Evolutionary conservation across 192 early-diverging fungal species (phyloP).

Genomic region (Podila clonocystis): DNA sequence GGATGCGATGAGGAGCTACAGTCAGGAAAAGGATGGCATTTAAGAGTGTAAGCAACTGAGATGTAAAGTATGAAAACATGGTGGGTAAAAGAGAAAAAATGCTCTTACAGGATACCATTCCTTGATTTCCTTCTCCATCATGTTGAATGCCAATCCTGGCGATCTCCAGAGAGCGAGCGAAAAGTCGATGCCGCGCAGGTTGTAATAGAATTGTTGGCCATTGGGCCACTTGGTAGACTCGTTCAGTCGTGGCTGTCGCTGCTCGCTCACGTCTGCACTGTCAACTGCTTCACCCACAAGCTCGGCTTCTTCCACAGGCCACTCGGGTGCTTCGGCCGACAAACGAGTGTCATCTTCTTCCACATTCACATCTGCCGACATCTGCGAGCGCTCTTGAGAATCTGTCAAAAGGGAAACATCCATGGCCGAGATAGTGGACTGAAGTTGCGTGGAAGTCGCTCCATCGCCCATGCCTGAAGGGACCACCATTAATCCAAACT

Average conservation of each 20-base stretch:
- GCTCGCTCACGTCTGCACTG: background rate
- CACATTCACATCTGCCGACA: background rate
- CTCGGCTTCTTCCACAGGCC: background rate
- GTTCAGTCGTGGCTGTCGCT: background rate
- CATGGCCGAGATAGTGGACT: no score
- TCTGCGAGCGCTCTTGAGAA: background rate
- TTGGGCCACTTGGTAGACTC: constrained; percentile 5
- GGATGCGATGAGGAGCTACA: constrained; percentile 1
- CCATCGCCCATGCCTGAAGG: no score
- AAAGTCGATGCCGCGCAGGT: constrained; percentile 29
- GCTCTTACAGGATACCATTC: constrained; percentile 19
- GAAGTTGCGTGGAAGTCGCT: no score
- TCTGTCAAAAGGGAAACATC: background rate
- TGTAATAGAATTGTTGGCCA: constrained; percentile 1
- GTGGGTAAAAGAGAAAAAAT: background rate
- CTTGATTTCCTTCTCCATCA: constrained; percentile 6
- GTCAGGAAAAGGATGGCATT: background rate
- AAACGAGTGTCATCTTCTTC: background rate
- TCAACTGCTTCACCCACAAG: background rate
- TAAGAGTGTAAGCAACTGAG: background rate
- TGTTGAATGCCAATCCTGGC: background rate
- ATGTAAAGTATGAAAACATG: background rate
- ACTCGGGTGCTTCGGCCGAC: background rate
- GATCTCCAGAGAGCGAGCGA: constrained; percentile 17
- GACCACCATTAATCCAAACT: no score